These are phyloP conservation scores for Glarea lozoyensis DNA, from an alignment of 495 filamentous ascomycete species.

Conservation along the genomic window DNA sequence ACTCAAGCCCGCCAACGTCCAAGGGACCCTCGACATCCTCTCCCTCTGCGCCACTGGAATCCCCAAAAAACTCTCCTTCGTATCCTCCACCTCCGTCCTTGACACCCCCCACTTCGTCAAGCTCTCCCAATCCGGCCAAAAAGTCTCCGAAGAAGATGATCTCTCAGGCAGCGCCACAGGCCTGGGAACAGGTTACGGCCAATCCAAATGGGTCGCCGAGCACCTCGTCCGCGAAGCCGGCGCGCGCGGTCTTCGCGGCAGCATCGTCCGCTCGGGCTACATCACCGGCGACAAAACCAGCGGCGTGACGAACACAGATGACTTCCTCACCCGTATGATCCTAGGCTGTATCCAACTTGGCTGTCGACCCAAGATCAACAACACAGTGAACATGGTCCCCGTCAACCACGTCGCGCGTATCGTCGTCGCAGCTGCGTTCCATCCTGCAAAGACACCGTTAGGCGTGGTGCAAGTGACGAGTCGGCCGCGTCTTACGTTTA, in stretches of 20 bases:
- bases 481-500: constrained; percentile 72
- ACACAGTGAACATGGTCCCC: constrained; percentile 87
- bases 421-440: constrained; percentile 57
- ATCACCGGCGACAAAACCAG: constrained; percentile 65
- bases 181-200: constrained; percentile 81
- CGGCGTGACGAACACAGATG: constrained; percentile 76
- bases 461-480: constrained; percentile 71
- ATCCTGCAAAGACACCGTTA: constrained; percentile 27
- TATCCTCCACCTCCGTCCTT: constrained; percentile 78
- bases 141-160: constrained; percentile 56
- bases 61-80: constrained; percentile 73
- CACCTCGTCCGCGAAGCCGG: constrained; percentile 77
- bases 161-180: constrained; percentile 55
- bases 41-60: constrained; percentile 66
- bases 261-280: constrained; percentile 80
- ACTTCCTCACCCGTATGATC: constrained; percentile 83
- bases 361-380: constrained; percentile 65
- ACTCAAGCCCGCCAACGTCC: constrained; percentile 70
- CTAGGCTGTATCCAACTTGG: constrained; percentile 83
- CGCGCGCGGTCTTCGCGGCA: constrained; percentile 61
- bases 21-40: constrained; percentile 70
- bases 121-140: constrained; percentile 51
- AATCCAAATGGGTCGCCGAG: constrained; percentile 80
- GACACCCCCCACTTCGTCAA: constrained; percentile 74
- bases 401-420: constrained; percentile 76